Evolutionary conservation across 495 filamentous ascomycete species (phyloP).

Genomic region (Bacidia gigantensis): DNA sequence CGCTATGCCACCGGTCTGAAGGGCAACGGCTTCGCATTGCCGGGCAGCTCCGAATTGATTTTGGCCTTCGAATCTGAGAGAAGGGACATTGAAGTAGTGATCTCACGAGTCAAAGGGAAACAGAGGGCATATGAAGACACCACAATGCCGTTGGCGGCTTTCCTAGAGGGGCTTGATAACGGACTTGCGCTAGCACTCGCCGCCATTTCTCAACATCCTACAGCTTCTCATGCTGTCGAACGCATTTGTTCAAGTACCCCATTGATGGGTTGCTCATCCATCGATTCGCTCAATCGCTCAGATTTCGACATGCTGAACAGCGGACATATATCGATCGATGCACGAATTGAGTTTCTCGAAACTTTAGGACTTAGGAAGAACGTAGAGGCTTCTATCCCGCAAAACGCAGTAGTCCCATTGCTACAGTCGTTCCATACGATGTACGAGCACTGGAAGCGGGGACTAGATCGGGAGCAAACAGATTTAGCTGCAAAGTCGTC

Average conservation of each 20-base stretch:
- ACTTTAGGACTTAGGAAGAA: neutral
- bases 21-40: too few relatives aligned
- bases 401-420: slow-evolving; percentile 2
- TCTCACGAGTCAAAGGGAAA: slow-evolving; percentile 45
- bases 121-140: slow-evolving; percentile 77
- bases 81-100: slow-evolving; percentile 57
- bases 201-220: slow-evolving; percentile 11
- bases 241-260: slow-evolving; percentile 42
- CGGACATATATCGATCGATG: neutral
- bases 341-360: neutral
- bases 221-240: slow-evolving; percentile 16
- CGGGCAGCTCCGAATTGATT: too few relatives aligned
- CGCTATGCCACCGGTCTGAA: slow-evolving; percentile 39
- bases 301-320: neutral
- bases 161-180: slow-evolving; percentile 66
- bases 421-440: slow-evolving; percentile 47
- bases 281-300: neutral
- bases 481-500: slow-evolving; percentile 55
- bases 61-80: slow-evolving; percentile 48
- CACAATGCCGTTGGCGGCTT: slow-evolving; percentile 60
- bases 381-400: neutral
- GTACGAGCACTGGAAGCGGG: slow-evolving; percentile 64
- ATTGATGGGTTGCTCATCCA: slow-evolving; percentile 36
- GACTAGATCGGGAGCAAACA: slow-evolving; percentile 58
- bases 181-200: slow-evolving; percentile 50